Evolutionary conservation across 768 basidiomycete species (phyloP).

Genomic region (Mycena rosella): DNA sequence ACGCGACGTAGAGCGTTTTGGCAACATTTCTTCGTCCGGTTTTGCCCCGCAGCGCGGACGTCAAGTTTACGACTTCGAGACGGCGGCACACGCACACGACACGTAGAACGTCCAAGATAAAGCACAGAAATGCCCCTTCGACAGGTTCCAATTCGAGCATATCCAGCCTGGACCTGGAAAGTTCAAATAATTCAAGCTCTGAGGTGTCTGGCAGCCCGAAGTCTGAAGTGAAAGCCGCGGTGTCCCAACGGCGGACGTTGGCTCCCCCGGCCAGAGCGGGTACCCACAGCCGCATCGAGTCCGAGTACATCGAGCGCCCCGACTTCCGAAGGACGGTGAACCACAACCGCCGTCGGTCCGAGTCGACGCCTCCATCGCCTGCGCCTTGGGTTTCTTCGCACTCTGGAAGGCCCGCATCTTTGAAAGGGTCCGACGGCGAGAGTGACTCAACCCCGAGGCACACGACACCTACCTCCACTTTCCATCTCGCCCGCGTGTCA

Average conservation of each 20-base stretch:
- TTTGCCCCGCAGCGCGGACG: constrained; percentile 25
- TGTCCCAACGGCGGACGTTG: constrained; percentile 9
- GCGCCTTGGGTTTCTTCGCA: constrained; percentile 27
- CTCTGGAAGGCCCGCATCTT: not conserved
- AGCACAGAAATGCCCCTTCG: constrained; percentile 12
- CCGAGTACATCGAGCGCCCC: no score
- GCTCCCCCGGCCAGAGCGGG: not conserved
- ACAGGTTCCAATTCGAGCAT: constrained; percentile 23
- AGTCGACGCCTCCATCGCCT: constrained; percentile 33
- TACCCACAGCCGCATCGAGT: no score
- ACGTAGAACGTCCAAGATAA: not conserved
- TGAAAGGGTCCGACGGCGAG: not conserved
- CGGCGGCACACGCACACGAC: constrained; percentile 15
- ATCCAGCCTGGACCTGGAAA: constrained; percentile 12
- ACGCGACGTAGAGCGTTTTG: constrained; percentile 31
- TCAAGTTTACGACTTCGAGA: not conserved
- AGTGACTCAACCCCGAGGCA: not conserved
- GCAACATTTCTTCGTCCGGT: constrained; percentile 31
- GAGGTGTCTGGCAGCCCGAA: not conserved
- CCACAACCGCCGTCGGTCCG: no score
- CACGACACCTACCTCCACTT: not conserved
- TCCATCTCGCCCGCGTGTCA: not conserved
- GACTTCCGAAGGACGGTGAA: no score
- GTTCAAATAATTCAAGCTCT: constrained; percentile 20
- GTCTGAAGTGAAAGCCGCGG: constrained; percentile 12